These are phyloP conservation scores for Arthromyces matolae DNA, from an alignment of 768 basidiomycete species.

Conservation along the genomic window DNA sequence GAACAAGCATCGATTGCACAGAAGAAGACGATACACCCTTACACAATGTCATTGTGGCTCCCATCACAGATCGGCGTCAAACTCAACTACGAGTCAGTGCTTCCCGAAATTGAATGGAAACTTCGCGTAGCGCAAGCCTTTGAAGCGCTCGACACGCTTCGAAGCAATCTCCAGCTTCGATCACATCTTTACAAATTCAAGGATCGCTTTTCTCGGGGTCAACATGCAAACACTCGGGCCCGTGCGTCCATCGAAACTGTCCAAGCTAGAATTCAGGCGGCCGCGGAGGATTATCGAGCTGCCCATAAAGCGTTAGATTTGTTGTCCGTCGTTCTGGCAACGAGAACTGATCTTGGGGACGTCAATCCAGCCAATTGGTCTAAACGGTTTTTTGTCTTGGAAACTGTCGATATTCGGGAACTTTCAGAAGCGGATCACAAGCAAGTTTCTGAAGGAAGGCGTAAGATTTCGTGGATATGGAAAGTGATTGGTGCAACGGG, in stretches of 20 bases:
- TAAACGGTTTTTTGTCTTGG: background rate
- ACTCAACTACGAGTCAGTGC: background rate
- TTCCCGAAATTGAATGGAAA: slow-evolving; percentile 9
- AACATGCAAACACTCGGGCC: slow-evolving; percentile 10
- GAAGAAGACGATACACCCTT: background rate
- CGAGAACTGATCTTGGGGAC: background rate
- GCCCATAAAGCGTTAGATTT: slow-evolving; percentile 1
- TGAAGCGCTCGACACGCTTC: slow-evolving; percentile 11
- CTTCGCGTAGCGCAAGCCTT: slow-evolving; percentile 10
- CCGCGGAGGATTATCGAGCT: slow-evolving; percentile 5
- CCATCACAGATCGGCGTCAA: slow-evolving; percentile 5
- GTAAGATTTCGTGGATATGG: slow-evolving; percentile 15
- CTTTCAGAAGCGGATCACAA: slow-evolving; percentile 7
- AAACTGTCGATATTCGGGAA: slow-evolving; percentile 10
- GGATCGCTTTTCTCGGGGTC: slow-evolving; percentile 7
- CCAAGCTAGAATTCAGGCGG: background rate
- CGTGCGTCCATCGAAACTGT: background rate
- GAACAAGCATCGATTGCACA: background rate
- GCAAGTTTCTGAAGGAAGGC: background rate
- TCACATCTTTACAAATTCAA: slow-evolving; percentile 11
- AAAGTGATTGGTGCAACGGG: background rate
- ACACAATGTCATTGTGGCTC: slow-evolving; percentile 2
- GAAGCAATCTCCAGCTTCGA: slow-evolving; percentile 2
- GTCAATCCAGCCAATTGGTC: background rate
- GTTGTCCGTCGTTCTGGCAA: background rate